Percentiles rank a stretch among this genome's conserved stretches.
Conservation (phyloP, 805 yeast genomes). For the Candida pseudofarinosa region DNA sequence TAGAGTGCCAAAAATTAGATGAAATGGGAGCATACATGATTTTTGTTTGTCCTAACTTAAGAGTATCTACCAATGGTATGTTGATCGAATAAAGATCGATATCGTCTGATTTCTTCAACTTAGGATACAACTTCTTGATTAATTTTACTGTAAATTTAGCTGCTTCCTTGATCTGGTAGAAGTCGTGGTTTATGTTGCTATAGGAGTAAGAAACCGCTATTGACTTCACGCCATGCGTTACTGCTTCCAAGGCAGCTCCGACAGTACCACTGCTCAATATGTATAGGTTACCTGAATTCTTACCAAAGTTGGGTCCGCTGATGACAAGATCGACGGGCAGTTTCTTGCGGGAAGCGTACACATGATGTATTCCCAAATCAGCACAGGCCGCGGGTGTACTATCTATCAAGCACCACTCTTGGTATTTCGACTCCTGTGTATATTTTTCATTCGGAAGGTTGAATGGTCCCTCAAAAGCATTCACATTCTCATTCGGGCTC, state of each 20-base stretch:
- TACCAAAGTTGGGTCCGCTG: slow-evolving; percentile 95
- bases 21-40: slow-evolving; percentile 74
- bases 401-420: slow-evolving; percentile 84
- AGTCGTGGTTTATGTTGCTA: slow-evolving; percentile 46
- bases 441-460: slow-evolving; percentile 44
- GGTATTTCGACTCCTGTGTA: slow-evolving; percentile 30
- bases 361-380: slow-evolving; percentile 80
- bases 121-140: slow-evolving; percentile 51
- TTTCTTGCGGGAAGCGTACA: slow-evolving; percentile 41
- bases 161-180: slow-evolving; percentile 55
- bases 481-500: slow-evolving; percentile 30
- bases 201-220: slow-evolving; percentile 89
- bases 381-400: slow-evolving; percentile 97
- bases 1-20: slow-evolving; percentile 74
- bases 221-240: slow-evolving; percentile 63
- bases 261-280: slow-evolving; percentile 91
- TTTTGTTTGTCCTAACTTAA: slow-evolving; percentile 54
- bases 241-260: slow-evolving; percentile 96
- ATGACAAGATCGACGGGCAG: slow-evolving; percentile 78
- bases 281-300: slow-evolving; percentile 86
- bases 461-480: slow-evolving; percentile 65
- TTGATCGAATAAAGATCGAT: slow-evolving; percentile 81
- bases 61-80: slow-evolving; percentile 62
- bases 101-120: slow-evolving; percentile 47
- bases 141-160: slow-evolving; percentile 63